Evolutionary conservation across 2,329 filamentous ascomycete species (phyloP).

Genomic region (Hymenoscyphus repandus): DNA sequence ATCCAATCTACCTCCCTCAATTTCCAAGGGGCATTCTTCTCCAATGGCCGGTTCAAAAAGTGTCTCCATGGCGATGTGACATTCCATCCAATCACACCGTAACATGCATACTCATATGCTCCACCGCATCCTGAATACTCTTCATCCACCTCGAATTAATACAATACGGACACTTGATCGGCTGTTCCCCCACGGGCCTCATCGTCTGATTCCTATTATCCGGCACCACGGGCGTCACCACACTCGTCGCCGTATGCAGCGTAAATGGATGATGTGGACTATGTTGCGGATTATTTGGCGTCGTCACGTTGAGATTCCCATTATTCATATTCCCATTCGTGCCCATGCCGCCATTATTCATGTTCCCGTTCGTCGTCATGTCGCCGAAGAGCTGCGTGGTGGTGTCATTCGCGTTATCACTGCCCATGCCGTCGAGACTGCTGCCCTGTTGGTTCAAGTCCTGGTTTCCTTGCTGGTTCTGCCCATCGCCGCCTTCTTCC

Average conservation of each 20-base stretch:
- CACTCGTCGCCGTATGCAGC: slow-evolving; percentile 25
- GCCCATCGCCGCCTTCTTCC: slow-evolving; percentile 6
- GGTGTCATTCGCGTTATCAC: slow-evolving; percentile 16
- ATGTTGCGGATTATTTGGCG: slow-evolving; percentile 7
- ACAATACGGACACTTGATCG: slow-evolving; percentile 30
- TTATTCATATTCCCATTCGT: neutral
- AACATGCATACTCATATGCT: slow-evolving; percentile 33
- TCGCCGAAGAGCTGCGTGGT: slow-evolving; percentile 18
- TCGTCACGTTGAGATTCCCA: slow-evolving; percentile 6
- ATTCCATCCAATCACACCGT: slow-evolving; percentile 27
- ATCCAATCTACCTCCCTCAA: too few species aligned
- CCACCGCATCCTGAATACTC: slow-evolving; percentile 31
- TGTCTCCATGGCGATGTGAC: too few species aligned
- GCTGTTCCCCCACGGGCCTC: slow-evolving; percentile 24
- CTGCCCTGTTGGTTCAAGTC: slow-evolving; percentile 1
- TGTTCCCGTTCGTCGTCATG: slow-evolving; percentile 8
- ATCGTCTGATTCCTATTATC: slow-evolving; percentile 18
- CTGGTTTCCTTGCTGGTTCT: neutral
- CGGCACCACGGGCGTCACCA: slow-evolving; percentile 24
- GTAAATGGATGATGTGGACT: slow-evolving; percentile 21
- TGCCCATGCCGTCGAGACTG: slow-evolving; percentile 19
- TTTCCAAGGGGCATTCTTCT: too few species aligned
- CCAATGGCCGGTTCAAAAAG: too few species aligned
- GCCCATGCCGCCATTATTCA: neutral
- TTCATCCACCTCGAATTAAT: slow-evolving; percentile 30